Base-by-base conservation (phyloP, 495 filamentous ascomycete species). In the Chaetomium fimeti region DNA sequence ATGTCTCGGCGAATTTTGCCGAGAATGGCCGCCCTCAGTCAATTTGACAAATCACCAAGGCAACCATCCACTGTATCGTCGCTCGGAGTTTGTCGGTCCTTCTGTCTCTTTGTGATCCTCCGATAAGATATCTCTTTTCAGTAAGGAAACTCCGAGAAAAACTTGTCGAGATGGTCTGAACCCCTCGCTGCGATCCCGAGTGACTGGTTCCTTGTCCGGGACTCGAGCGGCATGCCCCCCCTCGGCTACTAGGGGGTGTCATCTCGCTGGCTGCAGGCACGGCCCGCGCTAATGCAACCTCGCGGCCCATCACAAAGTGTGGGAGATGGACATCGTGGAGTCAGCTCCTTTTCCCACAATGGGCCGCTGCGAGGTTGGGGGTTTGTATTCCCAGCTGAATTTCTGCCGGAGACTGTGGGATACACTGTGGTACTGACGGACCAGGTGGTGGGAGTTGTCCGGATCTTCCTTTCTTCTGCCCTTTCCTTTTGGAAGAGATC, bases 251-350 rank as follows among this genome's bases (percentile, higher is more conserved):
- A n/a, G n/a, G 64, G 59, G 58, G 66, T 69, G 57, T 68, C 68
- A 72, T 68, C 53, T 70, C 64, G 55, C 64, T 61, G 56, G 62
- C 59, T 65, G 68, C 68, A 62, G 38, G 42, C 53, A 43, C 51
- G 61, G 61, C 43, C 47, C 64, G 59, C 66, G 47, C 71, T 71
- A 73, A 73, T 73, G 71, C 68, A 72, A 57, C 58, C 29, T 42
- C 66, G 53, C 49, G 64, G 63, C 48, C 57, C 55, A 62, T 64
- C 71, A 66, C 63, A 64, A 45, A 28, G 51, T 20, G 42, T 8
- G 9, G 24, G 36, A 20, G 7, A 47, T 20, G 43, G n/a, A n/a
- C 43, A 47, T 47, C 43, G n/a, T n/a, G 32, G 32, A 36, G 6
- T 18, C 2, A 18, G 40, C 40, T 43, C 40, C 32, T 36, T 43